Evolutionary conservation across 1,284 basidiomycete genomes (phyloP), one percentile per base, ranked within the genome.

Genomic region (Pseudomicrostroma phylloplanum): DNA sequence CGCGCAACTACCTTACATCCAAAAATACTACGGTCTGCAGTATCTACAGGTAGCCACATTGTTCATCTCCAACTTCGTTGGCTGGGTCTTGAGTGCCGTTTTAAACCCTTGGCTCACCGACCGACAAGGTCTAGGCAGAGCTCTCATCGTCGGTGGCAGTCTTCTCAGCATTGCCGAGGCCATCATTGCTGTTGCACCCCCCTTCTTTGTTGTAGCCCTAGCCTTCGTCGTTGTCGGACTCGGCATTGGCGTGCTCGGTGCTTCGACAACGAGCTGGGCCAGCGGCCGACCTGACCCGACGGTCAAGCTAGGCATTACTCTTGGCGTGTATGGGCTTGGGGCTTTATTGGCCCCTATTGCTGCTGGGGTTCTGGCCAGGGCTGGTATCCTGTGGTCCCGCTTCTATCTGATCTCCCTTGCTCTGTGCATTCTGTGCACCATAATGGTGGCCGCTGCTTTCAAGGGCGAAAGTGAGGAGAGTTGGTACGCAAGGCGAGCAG

Each of bases 291-390:
- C 71, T 1, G 59, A 61, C 9, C 57, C 67, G n/a, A 43, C 65
- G 26, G 61, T 73, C 3, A 58, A 69, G 15, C 49, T 73, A n/a
- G 67, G 67, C 1, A 49, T 67, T 30, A 30, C 63, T 13, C 67
- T 71, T n/a, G 71, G 68, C 25, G 36, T 67, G n/a, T 73, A 73
- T 42, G 71, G 71, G 1, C 23, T 70, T 8, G 71, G 71, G 13
- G 71, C 71, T 3, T 48, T 73, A n/a, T 60, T 60, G 26, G 63
- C 66, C 2, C 71, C 71, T 11, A 53, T 73, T 36, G 71, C 71
- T 1, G 69, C 69, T 1, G 65, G 66, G 2, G 67, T 65, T 8
- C 69, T 73, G 42, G 42, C 64, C 43, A 51, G 59, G 8, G 49
- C 58, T 9, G 67, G 62, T 6, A 25, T 66, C 13, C 57, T 58